Conservation (phyloP, 2,329 filamentous ascomycete genomes). For the Bertia moriformis region DNA sequence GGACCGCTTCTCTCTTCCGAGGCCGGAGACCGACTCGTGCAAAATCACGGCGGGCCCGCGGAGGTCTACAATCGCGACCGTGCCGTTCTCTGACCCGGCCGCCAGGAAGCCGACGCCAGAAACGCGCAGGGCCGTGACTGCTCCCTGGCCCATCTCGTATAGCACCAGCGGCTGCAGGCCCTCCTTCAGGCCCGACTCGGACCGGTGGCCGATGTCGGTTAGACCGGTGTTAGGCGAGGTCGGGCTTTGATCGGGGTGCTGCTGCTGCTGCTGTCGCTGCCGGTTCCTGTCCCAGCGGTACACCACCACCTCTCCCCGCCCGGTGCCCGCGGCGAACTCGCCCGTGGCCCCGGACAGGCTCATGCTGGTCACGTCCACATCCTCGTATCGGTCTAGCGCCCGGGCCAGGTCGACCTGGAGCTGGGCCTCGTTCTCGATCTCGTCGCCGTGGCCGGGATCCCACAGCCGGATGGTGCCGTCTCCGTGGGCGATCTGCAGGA, state of each 20-base stretch:
- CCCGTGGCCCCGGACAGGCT: constrained; percentile 49
- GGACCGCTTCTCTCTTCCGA: constrained; percentile 40
- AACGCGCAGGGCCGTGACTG: constrained; percentile 51
- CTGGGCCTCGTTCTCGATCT: constrained; percentile 51
- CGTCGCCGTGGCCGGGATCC: constrained; percentile 58
- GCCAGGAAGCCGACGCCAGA: constrained; percentile 61
- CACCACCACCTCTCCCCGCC: constrained; percentile 49
- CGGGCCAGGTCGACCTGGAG: constrained; percentile 53
- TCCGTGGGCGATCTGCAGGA: constrained; percentile 51
- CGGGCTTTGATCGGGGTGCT: constrained; percentile 19
- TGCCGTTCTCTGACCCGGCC: constrained; percentile 50
- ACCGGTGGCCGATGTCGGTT: constrained; percentile 40
- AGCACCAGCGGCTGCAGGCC: constrained; percentile 52
- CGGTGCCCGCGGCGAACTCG: constrained; percentile 52
- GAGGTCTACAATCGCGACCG: constrained; percentile 49
- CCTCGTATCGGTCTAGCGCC: constrained; percentile 44
- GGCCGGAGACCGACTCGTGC: constrained; percentile 36
- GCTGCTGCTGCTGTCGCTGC: constrained; percentile 35
- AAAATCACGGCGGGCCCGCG: constrained; percentile 57
- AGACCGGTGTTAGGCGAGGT: too few species aligned
- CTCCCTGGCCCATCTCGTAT: constrained; percentile 45
- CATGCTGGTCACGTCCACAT: constrained; percentile 41
- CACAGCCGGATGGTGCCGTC: constrained; percentile 56
- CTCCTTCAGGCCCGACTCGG: constrained; percentile 41
- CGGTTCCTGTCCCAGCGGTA: constrained; percentile 55